Percentiles rank a stretch among this genome's conserved stretches.
Conservation (phyloP, 75 land plant genomes). For the Pinus taeda region DNA sequence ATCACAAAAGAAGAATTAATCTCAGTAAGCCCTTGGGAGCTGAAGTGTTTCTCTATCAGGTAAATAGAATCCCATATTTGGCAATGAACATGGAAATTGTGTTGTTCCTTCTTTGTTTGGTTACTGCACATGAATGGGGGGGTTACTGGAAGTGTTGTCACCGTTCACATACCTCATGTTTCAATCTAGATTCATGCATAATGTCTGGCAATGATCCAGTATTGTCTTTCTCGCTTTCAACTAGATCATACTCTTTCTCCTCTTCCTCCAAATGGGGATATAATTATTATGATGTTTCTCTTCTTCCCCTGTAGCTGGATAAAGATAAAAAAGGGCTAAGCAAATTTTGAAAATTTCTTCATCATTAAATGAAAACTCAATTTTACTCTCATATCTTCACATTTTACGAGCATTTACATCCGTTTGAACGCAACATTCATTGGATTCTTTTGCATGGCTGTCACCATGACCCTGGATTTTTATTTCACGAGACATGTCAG, state of each 20-base stretch:
- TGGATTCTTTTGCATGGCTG: not conserved
- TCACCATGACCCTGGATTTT: not conserved
- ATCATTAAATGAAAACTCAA: slow-evolving; percentile 10
- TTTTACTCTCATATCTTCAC: not conserved
- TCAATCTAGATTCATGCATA: not conserved
- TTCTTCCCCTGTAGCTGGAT: not conserved
- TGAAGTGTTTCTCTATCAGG: not conserved
- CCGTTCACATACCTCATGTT: not conserved
- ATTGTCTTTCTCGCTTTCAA: not conserved
- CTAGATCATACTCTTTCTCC: not conserved
- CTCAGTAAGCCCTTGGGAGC: not conserved
- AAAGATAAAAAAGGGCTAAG: slow-evolving; percentile 33
- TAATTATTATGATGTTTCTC: not conserved
- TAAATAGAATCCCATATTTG: not conserved
- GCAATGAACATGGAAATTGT: not conserved
- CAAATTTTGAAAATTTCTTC: slow-evolving; percentile 38
- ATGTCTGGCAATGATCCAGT: not conserved
- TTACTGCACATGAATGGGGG: not conserved
- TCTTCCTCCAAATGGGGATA: slow-evolving; percentile 5
- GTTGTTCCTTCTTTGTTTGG: not conserved
- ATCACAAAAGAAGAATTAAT: not conserved
- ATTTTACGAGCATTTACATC: not conserved
- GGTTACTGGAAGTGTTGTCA: not conserved
- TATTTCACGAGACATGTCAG: not conserved
- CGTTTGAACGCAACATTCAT: not conserved